Conservation (phyloP, 2,329 filamentous ascomycete genomes). For the Calonectria leucothoes region DNA sequence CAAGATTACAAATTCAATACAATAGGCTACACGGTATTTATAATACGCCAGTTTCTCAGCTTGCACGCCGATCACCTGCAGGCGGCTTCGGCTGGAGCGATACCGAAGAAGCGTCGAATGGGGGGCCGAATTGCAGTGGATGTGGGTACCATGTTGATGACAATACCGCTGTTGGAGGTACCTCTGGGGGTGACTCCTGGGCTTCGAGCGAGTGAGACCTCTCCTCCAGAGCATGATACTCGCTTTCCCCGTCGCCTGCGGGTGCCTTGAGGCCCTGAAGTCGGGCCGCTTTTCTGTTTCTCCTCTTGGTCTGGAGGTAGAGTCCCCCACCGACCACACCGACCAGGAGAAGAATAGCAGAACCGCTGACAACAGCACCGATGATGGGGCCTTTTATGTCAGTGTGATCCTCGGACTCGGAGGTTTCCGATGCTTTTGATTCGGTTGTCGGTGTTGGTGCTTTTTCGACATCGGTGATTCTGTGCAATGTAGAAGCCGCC, state of each 20-base stretch:
- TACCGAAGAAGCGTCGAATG: neutral
- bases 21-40: no score
- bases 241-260: neutral
- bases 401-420: neutral
- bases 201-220: neutral
- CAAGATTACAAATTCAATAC: neutral
- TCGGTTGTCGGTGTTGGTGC: neutral
- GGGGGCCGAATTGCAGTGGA: neutral
- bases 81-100: neutral
- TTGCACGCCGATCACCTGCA: neutral
- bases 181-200: neutral
- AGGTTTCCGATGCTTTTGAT: neutral
- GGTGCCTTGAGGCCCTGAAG: no score
- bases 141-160: neutral
- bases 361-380: neutral
- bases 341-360: neutral
- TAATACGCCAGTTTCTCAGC: neutral
- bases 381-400: neutral
- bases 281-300: neutral
- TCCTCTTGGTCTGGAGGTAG: neutral
- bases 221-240: neutral
- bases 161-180: neutral
- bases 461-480: neutral
- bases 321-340: neutral
- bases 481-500: neutral